Conservation (phyloP, 495 filamentous ascomycete genomes). For the Geoglossum glabrum region DNA sequence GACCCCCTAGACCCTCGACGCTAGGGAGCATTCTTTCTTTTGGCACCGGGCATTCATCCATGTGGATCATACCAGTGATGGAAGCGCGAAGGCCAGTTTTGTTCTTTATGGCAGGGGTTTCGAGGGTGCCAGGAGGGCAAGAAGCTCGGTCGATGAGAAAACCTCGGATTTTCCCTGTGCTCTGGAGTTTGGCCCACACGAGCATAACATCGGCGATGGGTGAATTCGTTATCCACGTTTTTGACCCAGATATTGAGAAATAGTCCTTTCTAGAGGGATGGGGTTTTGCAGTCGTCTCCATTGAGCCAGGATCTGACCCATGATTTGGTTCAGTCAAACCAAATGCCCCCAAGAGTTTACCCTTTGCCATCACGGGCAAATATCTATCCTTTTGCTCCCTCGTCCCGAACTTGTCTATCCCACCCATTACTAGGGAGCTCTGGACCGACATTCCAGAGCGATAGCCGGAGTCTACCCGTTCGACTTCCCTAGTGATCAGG, state of each 20-base stretch:
- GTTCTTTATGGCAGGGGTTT: constrained; percentile 84
- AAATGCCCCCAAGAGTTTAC: constrained; percentile 76
- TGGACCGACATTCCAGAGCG: constrained; percentile 93
- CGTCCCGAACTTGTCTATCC: constrained; percentile 86
- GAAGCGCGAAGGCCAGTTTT: constrained; percentile 87
- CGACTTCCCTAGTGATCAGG: constrained; percentile 86
- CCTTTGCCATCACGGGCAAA: constrained; percentile 67
- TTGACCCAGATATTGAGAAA: constrained; percentile 60
- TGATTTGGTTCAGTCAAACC: constrained; percentile 95
- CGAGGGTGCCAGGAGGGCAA: constrained; percentile 69
- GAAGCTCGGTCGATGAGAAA: constrained; percentile 69
- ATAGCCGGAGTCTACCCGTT: constrained; percentile 90
- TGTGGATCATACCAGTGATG: constrained; percentile 93
- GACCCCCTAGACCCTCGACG: constrained; percentile 70
- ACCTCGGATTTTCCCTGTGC: constrained; percentile 84
- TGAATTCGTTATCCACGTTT: constrained; percentile 98
- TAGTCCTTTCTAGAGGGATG: constrained; percentile 80
- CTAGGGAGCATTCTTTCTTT: constrained; percentile 86
- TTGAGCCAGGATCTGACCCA: constrained; percentile 85
- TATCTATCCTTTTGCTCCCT: constrained; percentile 78
- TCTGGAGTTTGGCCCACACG: constrained; percentile 85
- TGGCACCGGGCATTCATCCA: constrained; percentile 76
- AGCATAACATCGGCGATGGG: constrained; percentile 81
- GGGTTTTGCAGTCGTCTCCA: constrained; percentile 75
- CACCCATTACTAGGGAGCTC: constrained; percentile 85